phyloP scores from a whole-genome alignment of 495 filamentous ascomycete genomes.

The Hyaloscypha finlandica region DNA sequence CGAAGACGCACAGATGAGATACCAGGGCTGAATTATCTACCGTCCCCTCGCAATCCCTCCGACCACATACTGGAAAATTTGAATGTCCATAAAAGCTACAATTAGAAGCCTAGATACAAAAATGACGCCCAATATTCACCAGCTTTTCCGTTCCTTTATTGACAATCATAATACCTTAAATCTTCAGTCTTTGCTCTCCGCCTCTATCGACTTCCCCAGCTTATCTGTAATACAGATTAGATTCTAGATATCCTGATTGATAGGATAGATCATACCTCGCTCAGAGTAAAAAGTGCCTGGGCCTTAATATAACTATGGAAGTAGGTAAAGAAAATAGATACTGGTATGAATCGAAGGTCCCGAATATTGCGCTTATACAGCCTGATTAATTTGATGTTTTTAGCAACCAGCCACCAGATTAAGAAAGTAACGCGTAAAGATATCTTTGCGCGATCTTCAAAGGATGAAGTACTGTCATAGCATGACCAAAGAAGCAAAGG shows the following conservation, averaged over 20 bases:
- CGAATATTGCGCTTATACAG: constrained; percentile 58
- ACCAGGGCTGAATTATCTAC: background rate
- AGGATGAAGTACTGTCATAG: constrained; percentile 21
- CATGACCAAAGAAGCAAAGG: constrained; percentile 42
- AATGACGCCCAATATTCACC: too few relatives aligned
- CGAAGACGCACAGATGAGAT: background rate
- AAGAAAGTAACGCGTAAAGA: background rate
- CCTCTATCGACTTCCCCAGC: constrained; percentile 5
- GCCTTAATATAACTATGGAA: constrained; percentile 53
- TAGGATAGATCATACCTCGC: constrained; percentile 10
- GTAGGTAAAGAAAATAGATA: constrained; percentile 56
- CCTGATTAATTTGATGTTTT: constrained; percentile 61
- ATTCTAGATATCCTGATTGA: background rate
- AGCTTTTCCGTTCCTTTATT: too few relatives aligned
- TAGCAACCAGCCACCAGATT: constrained; percentile 36
- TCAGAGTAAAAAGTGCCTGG: constrained; percentile 58
- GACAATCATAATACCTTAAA: too few relatives aligned
- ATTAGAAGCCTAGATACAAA: too few relatives aligned
- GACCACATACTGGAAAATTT: too few relatives aligned
- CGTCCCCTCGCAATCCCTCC: background rate
- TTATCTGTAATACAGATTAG: constrained; percentile 16
- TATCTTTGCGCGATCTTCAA: constrained; percentile 6
- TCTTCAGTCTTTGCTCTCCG: too few relatives aligned
- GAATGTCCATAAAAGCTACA: too few relatives aligned
- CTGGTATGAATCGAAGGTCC: constrained; percentile 56